Percentiles rank a stretch among this genome's conserved stretches.
Evolutionary conservation across 495 filamentous ascomycete genomes (phyloP).

Genomic region (Coniosporium apollinis): DNA sequence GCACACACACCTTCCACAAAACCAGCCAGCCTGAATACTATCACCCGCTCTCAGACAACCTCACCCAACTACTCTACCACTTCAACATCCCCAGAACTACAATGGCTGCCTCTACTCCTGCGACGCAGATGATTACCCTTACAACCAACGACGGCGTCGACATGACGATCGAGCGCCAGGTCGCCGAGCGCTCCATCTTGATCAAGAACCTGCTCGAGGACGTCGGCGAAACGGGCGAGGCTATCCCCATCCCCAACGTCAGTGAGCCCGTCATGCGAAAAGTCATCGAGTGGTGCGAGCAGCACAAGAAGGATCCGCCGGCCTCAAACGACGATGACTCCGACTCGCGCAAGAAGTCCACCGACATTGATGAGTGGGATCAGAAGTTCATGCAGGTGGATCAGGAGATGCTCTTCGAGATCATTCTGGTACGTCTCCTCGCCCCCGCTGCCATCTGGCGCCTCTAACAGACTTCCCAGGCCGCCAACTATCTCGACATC

Average conservation of each 20-base stretch:
- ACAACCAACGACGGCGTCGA: background rate
- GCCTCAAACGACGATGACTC: slow-evolving; percentile 68
- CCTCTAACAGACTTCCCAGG: slow-evolving; percentile 21
- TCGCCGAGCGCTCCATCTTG: slow-evolving; percentile 81
- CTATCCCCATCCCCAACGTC: slow-evolving; percentile 81
- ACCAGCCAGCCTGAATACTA: no score
- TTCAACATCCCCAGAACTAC: no score
- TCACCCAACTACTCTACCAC: no score
- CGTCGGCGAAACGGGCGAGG: slow-evolving; percentile 49
- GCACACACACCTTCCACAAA: no score
- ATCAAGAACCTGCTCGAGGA: slow-evolving; percentile 98
- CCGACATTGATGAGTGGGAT: slow-evolving; percentile 98
- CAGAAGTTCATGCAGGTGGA: slow-evolving; percentile 99
- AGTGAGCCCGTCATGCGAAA: slow-evolving; percentile 87
- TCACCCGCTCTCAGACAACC: no score
- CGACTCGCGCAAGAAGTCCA: slow-evolving; percentile 91
- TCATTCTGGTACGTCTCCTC: slow-evolving; percentile 63
- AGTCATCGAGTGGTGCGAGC: slow-evolving; percentile 93
- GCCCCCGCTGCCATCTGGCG: background rate
- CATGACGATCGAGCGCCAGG: slow-evolving; percentile 44
- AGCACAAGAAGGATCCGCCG: slow-evolving; percentile 78
- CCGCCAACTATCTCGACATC: slow-evolving; percentile 69
- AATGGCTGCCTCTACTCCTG: no score
- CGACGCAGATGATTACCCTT: no score
- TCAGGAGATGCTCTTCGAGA: slow-evolving; percentile 99